Base-by-base conservation (phyloP, 2,329 filamentous ascomycete genomes). In the Penicillium sp. region DNA sequence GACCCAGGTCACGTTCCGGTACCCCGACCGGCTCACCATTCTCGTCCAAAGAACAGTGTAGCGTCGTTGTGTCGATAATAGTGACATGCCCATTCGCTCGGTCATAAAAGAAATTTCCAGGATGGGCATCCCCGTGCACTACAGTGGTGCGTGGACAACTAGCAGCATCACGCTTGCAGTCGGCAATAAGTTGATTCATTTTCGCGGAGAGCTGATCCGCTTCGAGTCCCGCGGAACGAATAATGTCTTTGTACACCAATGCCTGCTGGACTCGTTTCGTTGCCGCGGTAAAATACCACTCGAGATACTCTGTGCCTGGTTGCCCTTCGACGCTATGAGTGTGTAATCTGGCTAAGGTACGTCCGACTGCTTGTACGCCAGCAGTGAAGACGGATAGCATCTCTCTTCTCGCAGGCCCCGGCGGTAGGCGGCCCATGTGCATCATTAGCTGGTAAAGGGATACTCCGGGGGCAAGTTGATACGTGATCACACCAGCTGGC, bases 41-140 rank as follows among this genome's bases (percentile, higher is more conserved):
- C 19, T 51, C 38, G 10, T 51, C 38, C 5, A 51, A 16, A 19
- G 49, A 51, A 33, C 29, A 44, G 27, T 51, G 49, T n/a, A 51
- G 15, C 7, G 49, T 51, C 7, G 39, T 51, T 7, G 49, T 51
- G 29, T 51, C 49, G 27, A 51, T 51, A 11, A 44, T 43, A n/a
- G 38, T 51, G 39, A 51, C 29, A 33, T 51, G 38, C 4, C 49
- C 49, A 7, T 29, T 51, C n/a, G 38, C 29, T 7, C 27, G 21
- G 27, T 51, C 49, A 44, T 51, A 51, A 7, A 51, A 44, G 15
- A 51, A 51, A 40, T 33, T 51, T 23, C 49, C 49, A 44, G 49
- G 49, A 34, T 51, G 49, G 19, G 38, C 38, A 15, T 51, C 49
- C 10, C 49, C 49, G 4, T 51, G 49, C 2, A 44, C 49, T 4